Conservation (phyloP, 345 rosid genomes). For the Dimocarpus longan region DNA sequence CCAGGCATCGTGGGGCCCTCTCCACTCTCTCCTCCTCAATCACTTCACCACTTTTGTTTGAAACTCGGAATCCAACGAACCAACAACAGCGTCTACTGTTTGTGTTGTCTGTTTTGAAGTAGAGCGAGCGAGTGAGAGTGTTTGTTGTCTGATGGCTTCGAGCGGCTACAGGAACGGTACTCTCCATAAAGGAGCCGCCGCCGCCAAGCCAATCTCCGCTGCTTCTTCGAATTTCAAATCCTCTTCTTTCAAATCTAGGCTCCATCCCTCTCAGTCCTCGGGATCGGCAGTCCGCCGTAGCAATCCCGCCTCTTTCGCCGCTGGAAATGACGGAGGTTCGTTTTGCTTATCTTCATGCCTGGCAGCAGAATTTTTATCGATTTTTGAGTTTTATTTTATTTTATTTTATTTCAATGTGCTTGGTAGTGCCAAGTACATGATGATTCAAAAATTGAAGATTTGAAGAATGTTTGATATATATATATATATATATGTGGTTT, state of each 20-base stretch:
- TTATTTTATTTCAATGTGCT: not conserved
- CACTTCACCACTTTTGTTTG: conserved; percentile 26
- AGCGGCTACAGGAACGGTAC: conserved; percentile 57
- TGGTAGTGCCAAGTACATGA: not conserved
- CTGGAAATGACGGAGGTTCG: conserved; percentile 70
- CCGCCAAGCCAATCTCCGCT: conserved; percentile 44
- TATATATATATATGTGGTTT: no score
- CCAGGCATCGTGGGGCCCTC: conserved; percentile 23
- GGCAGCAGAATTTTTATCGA: not conserved
- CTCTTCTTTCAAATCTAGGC: conserved; percentile 77
- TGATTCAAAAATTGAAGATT: no score
- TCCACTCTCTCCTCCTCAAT: not conserved
- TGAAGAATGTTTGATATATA: not conserved
- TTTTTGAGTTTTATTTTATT: not conserved
- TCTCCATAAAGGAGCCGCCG: conserved; percentile 29
- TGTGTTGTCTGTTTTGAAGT: not conserved
- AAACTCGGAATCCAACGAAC: conserved; percentile 32
- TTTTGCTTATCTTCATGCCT: not conserved
- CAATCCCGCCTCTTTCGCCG: conserved; percentile 51
- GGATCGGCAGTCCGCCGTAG: conserved; percentile 66
- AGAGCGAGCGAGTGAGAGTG: no score
- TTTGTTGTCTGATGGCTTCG: conserved; percentile 49
- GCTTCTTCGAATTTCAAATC: conserved; percentile 54
- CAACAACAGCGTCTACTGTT: not conserved
- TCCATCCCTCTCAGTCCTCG: conserved; percentile 42